Evolutionary conservation across 768 basidiomycete species (phyloP).

Genomic region (Hygrophoropsis aurantiaca): DNA sequence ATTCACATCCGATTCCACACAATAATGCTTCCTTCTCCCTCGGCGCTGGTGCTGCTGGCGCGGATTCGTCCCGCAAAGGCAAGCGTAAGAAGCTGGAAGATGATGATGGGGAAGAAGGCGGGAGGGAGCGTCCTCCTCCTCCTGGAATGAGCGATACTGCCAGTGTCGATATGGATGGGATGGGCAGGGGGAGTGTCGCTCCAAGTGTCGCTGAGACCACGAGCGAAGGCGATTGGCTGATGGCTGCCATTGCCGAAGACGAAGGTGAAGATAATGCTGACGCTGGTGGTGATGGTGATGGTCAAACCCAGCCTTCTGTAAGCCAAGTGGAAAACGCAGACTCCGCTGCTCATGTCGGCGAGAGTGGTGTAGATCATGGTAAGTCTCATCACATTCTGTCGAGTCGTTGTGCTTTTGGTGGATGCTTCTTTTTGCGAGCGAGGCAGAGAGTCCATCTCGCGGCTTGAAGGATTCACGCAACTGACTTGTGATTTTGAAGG

Average conservation of each 20-base stretch:
- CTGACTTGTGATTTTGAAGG: constrained; percentile 54
- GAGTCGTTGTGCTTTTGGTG: constrained; percentile 40
- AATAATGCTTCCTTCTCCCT: constrained; percentile 42
- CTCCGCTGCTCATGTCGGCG: constrained; percentile 32
- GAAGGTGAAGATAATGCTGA: constrained; percentile 55
- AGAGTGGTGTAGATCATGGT: constrained; percentile 45
- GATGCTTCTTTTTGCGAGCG: constrained; percentile 37
- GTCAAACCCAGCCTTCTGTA: constrained; percentile 43
- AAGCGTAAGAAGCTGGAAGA: constrained; percentile 90
- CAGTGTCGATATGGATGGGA: constrained; percentile 55
- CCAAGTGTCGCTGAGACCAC: constrained; percentile 61
- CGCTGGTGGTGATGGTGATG: constrained; percentile 45
- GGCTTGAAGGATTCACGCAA: constrained; percentile 46
- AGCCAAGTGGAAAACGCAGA: constrained; percentile 41
- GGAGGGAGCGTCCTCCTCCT: constrained; percentile 66
- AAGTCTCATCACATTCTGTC: constrained; percentile 40
- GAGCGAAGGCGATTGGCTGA: constrained; percentile 84
- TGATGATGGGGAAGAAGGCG: constrained; percentile 83
- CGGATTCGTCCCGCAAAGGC: constrained; percentile 67
- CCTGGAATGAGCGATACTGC: constrained; percentile 53
- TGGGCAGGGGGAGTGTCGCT: constrained; percentile 59
- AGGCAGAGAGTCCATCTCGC: constrained; percentile 41
- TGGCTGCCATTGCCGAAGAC: constrained; percentile 82
- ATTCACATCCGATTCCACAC: constrained; percentile 73
- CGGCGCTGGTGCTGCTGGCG: constrained; percentile 42